Evolutionary conservation across 106 monocot species (phyloP).

Genomic region (Acorus calamus): DNA sequence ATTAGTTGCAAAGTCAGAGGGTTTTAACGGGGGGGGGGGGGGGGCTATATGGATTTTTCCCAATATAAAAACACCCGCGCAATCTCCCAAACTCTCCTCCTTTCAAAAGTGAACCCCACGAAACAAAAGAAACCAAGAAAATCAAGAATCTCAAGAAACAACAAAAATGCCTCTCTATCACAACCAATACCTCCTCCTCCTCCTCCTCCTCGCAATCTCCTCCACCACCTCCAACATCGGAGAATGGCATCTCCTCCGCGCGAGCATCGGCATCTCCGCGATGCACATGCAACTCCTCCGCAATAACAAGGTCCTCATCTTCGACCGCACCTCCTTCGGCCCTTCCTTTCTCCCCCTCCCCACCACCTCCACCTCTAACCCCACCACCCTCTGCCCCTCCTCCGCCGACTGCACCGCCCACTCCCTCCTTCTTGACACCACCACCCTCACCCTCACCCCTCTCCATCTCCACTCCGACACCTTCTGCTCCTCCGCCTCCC

Average conservation of each 20-base stretch:
- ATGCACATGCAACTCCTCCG: conserved; percentile 65
- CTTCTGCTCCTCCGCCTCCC: conserved; percentile 38
- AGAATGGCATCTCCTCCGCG: conserved; percentile 25
- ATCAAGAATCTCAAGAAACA: too few species aligned
- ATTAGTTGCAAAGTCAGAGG: too few species aligned
- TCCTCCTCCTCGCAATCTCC: not conserved
- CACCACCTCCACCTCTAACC: conserved; percentile 3
- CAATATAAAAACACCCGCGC: too few species aligned
- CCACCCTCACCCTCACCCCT: conserved; percentile 9
- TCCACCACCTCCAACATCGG: not conserved
- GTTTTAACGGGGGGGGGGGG: too few species aligned
- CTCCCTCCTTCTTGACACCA: conserved; percentile 22
- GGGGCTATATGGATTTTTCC: too few species aligned
- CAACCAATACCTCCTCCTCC: conserved; percentile 2
- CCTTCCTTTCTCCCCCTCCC: conserved; percentile 38
- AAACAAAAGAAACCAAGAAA: too few species aligned
- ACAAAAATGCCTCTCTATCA: too few species aligned
- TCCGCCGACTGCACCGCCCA: conserved; percentile 39
- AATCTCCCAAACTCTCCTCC: too few species aligned
- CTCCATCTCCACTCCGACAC: conserved; percentile 26
- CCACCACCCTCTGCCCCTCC: not conserved
- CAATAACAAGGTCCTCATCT: conserved; percentile 25
- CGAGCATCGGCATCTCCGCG: conserved; percentile 31
- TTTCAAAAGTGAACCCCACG: too few species aligned
- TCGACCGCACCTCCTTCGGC: conserved; percentile 39